Conservation (phyloP, 495 filamentous ascomycete species). For the Neurospora sp. region DNA sequence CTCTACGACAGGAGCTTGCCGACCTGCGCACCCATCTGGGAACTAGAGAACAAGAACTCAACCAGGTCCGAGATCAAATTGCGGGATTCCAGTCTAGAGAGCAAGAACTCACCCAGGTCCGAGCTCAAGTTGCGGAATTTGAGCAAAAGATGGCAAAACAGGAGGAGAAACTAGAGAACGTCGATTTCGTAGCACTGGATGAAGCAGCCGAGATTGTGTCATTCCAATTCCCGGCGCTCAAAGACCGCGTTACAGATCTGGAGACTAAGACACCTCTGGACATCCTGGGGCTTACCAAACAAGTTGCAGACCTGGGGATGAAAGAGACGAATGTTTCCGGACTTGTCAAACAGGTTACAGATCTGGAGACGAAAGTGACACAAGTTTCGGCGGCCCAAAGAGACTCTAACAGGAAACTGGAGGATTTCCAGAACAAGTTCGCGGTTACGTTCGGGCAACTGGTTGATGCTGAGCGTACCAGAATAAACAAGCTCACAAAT, state of each 20-base stretch:
- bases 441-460: background rate
- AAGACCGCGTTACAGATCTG: background rate
- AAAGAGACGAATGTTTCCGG: background rate
- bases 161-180: constrained; percentile 1
- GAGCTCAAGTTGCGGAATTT: background rate
- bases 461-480: background rate
- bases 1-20: background rate
- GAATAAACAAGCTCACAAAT: background rate
- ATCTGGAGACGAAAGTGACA: background rate
- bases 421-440: background rate
- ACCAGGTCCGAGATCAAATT: background rate
- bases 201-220: constrained; percentile 1
- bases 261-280: background rate
- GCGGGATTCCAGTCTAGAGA: background rate
- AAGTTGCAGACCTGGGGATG: background rate
- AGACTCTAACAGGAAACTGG: background rate
- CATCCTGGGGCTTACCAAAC: background rate
- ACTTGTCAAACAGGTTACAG: background rate
- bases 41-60: background rate
- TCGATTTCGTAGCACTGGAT: constrained; percentile 6
- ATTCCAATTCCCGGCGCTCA: constrained; percentile 1
- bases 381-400: background rate
- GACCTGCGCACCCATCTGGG: background rate
- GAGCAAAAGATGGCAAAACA: constrained; percentile 2
- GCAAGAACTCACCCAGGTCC: background rate